phyloP scores from a whole-genome alignment of 2,329 filamentous ascomycete species.

The Colletotrichum incanum region DNA sequence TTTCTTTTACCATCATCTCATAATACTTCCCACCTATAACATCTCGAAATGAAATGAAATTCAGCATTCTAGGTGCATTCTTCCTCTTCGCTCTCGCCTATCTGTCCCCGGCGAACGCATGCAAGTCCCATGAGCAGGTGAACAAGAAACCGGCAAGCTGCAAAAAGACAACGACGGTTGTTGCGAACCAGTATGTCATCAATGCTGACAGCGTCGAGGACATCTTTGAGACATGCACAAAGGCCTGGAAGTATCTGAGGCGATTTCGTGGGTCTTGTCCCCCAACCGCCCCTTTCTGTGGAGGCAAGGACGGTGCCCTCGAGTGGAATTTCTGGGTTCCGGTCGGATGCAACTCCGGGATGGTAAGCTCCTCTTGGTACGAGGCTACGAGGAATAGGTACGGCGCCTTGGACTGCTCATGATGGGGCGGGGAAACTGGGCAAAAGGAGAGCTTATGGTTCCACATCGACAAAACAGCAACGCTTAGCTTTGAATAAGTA shows the following conservation, averaged over 20 bases:
- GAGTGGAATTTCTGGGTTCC: neutral
- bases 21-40: too few species aligned
- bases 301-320: too few species aligned
- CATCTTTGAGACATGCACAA: neutral
- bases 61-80: too few species aligned
- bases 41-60: too few species aligned
- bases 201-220: neutral
- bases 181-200: conserved; percentile 6
- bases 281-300: neutral
- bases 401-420: neutral
- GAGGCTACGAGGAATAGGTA: neutral
- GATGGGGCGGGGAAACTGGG: too few species aligned
- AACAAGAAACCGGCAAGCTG: neutral
- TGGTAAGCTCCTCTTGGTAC: conserved; percentile 3
- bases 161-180: neutral
- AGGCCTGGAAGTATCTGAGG: neutral
- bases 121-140: too few species aligned
- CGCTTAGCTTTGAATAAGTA: too few species aligned
- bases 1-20: too few species aligned
- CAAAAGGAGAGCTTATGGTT: too few species aligned
- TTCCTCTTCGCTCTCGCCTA: too few species aligned
- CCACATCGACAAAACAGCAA: too few species aligned
- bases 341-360: neutral
- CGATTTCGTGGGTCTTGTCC: neutral
- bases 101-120: too few species aligned